Evolutionary conservation across 441 rosid species (phyloP).

Genomic region (Adansonia gregorii): DNA sequence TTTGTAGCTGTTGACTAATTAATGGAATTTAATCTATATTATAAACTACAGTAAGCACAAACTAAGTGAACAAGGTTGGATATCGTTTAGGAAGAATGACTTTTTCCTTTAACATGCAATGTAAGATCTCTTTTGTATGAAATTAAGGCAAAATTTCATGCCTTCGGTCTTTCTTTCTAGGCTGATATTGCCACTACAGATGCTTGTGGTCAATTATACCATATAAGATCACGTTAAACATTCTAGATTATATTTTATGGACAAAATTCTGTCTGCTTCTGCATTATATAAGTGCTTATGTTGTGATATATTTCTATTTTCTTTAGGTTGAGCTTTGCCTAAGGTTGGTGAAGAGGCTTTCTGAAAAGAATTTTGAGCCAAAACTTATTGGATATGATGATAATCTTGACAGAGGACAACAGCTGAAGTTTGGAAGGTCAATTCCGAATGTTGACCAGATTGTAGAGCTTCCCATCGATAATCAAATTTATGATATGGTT

Average conservation of each 20-base stretch:
- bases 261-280: constrained; percentile 4
- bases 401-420: constrained; percentile 46
- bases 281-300: constrained; percentile 7
- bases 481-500: constrained; percentile 89
- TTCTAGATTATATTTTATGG: constrained; percentile 11
- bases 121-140: constrained; percentile 11
- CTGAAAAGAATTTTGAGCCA: constrained; percentile 50
- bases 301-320: constrained; percentile 34
- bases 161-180: constrained; percentile 18
- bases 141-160: neutral
- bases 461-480: constrained; percentile 82
- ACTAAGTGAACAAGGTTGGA: neutral
- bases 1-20: constrained; percentile 11
- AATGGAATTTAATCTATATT: neutral
- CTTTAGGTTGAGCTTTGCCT: constrained; percentile 79
- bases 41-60: neutral
- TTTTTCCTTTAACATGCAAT: neutral
- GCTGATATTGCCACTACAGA: neutral
- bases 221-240: neutral
- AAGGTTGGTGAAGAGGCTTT: constrained; percentile 61
- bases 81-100: constrained; percentile 8
- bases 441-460: constrained; percentile 66
- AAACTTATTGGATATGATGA: constrained; percentile 42
- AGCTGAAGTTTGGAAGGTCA: constrained; percentile 72
- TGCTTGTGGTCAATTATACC: neutral